These are phyloP conservation scores for Aquilaria sinensis DNA, from an alignment of 345 rosid genomes.

Conservation along the genomic window DNA sequence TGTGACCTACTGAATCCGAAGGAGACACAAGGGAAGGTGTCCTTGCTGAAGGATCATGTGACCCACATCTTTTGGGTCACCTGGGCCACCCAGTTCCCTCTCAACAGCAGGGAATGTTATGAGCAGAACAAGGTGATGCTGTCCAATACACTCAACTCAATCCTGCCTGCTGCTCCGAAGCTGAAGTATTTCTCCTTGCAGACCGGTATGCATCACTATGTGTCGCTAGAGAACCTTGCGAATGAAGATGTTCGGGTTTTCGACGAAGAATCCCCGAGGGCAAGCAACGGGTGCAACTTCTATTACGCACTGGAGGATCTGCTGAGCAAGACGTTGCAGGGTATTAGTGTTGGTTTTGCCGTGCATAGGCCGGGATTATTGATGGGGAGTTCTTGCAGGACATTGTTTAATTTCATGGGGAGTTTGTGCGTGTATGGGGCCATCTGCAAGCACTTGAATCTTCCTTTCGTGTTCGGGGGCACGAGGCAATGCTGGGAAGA, in stretches of 20 bases:
- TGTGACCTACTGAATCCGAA: slow-evolving; percentile 60
- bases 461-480: slow-evolving; percentile 88
- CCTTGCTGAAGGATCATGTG: slow-evolving; percentile 31
- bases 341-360: slow-evolving; percentile 45
- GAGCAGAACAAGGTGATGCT: slow-evolving; percentile 68
- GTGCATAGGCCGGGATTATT: slow-evolving; percentile 86
- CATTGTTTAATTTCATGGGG: slow-evolving; percentile 68
- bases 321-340: slow-evolving; percentile 46
- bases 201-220: slow-evolving; percentile 84
- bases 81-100: slow-evolving; percentile 60
- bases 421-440: slow-evolving; percentile 70
- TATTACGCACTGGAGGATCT: slow-evolving; percentile 77
- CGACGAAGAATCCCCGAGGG: slow-evolving; percentile 60
- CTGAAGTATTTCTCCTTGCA: slow-evolving; percentile 77
- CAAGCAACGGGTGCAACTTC: slow-evolving; percentile 30
- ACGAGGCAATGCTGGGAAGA: slow-evolving; percentile 83
- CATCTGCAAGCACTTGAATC: slow-evolving; percentile 53
- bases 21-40: slow-evolving; percentile 44
- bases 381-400: slow-evolving; percentile 59
- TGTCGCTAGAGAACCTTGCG: slow-evolving; percentile 29
- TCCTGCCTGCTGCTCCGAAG: slow-evolving; percentile 43
- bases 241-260: slow-evolving; percentile 21
- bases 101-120: slow-evolving; percentile 55
- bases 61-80: slow-evolving; percentile 87
- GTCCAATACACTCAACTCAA: slow-evolving; percentile 50